Evolutionary conservation across 2,329 filamentous ascomycete species (phyloP), one percentile per base, ranked within the genome.

Genomic region (Colletotrichum destructivum): DNA sequence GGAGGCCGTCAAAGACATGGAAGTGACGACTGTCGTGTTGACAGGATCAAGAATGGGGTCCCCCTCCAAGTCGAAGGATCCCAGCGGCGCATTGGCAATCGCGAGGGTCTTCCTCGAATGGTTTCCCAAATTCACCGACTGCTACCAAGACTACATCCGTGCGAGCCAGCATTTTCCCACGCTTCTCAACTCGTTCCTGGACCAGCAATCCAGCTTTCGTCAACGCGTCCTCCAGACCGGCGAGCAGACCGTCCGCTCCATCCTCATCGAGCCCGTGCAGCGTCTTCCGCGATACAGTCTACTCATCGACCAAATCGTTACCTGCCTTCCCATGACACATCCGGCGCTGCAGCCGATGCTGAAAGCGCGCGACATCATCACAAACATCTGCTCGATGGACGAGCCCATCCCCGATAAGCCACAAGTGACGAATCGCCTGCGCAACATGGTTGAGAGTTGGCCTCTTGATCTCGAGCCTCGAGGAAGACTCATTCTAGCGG

Each of bases 251-350:
- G 88, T 98, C 65, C 95, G 94, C 60, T 98, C 96, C 4, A 89
- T 96, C 74, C 88, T 99, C 66, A 99, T 99, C 80, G 96, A 99
- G 82, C 96, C 96, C 2, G 95, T 99, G 0, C 96, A 99, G 81
- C 89, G 96, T 63, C 88, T 99, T 63, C 96, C 96, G 35, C 92
- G 96, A 35, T 99, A 99, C 83, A 98, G 94, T 78, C 86, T 99
- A 46, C 92, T 98, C 78, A 98, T 99, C 76, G 96, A 99, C 83
- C 95, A 97, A 78, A 98, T 99, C 78, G 90, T 96, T 59, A 91
- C 92, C 75, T 95, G 93, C 72, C 88, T 98, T 21, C 95, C 96
- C 5, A 90, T 95, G 62, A 91, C 93, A 11, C 95, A 98, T 79
- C 94, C 95, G 3, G 95, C 95, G 0, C 87, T 98, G 64, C 92